Percentiles rank a stretch among this genome's conserved stretches.
Evolutionary conservation across 2,329 filamentous ascomycete genomes (phyloP).

Genomic region (Penicillium verrucosum): DNA sequence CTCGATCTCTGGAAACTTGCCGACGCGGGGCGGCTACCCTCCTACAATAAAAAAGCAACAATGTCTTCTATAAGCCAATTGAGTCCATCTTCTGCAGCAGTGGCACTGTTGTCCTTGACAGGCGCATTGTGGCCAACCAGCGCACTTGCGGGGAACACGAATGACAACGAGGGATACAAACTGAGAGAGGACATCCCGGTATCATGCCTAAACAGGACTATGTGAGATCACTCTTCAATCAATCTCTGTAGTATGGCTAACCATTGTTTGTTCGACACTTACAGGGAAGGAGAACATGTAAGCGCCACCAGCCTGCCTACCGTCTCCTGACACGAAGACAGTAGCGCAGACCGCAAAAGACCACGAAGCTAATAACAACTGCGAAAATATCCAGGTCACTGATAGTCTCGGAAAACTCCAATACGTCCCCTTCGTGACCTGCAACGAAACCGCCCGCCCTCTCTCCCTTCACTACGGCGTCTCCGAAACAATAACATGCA

Average conservation of each 20-base stretch:
- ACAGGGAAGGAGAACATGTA: constrained; percentile 27
- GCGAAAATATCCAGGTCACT: constrained; percentile 55
- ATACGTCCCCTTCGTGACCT: constrained; percentile 86
- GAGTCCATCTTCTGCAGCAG: constrained; percentile 4
- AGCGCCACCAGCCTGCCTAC: constrained; percentile 3
- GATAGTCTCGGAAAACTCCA: constrained; percentile 76
- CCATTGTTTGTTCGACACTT: background rate
- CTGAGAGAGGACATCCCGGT: constrained; percentile 65
- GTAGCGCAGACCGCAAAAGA: background rate
- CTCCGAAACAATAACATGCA: constrained; percentile 57
- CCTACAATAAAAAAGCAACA: background rate
- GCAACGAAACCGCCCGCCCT: constrained; percentile 79
- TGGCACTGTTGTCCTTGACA: constrained; percentile 16
- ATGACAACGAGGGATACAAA: constrained; percentile 32
- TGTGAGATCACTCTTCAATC: constrained; percentile 51
- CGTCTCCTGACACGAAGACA: constrained; percentile 9
- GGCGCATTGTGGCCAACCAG: constrained; percentile 21
- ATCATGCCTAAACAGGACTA: constrained; percentile 70
- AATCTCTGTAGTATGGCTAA: constrained; percentile 1
- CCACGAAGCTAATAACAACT: constrained; percentile 3
- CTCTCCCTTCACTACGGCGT: constrained; percentile 84
- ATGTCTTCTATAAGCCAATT: constrained; percentile 11
- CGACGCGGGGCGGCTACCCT: constrained; percentile 11
- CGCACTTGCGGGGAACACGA: constrained; percentile 24
- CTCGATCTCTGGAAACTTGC: constrained; percentile 10